Evolutionary conservation across 78 protist genomes (phyloP).

Genomic region (Speleostelium caveatum): DNA sequence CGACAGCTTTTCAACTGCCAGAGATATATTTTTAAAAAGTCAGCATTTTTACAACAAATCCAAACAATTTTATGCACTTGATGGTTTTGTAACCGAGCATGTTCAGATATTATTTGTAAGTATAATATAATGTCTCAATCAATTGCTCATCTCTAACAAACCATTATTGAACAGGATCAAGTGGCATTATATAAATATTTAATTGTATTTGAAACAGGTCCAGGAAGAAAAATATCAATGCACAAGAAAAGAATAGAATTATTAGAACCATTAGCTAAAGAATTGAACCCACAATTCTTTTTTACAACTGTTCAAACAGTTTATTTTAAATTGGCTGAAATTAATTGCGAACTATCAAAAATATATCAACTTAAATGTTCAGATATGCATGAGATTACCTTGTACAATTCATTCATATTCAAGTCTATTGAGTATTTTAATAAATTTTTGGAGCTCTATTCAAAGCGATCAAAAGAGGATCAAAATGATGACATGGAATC

Average conservation of each 20-base stretch:
- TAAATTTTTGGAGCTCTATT: slow-evolving; percentile 1
- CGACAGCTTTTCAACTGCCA: background rate
- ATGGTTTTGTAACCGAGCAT: slow-evolving; percentile 38
- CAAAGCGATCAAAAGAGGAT: background rate
- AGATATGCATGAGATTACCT: slow-evolving; percentile 3
- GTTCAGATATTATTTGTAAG: slow-evolving; percentile 24
- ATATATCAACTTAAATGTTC: slow-evolving; percentile 13
- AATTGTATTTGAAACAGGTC: slow-evolving; percentile 4
- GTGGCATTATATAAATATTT: slow-evolving; percentile 4
- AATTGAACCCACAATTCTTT: slow-evolving; percentile 27
- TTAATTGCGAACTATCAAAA: slow-evolving; percentile 8
- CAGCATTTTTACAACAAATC: slow-evolving; percentile 33
- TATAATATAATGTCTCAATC: no score
- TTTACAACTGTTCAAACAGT: background rate
- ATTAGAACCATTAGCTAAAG: slow-evolving; percentile 17
- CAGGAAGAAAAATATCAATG: slow-evolving; percentile 11
- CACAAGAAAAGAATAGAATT: slow-evolving; percentile 17
- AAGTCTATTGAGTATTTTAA: slow-evolving; percentile 18
- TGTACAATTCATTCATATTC: slow-evolving; percentile 9
- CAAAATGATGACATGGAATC: slow-evolving; percentile 10
- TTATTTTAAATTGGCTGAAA: slow-evolving; percentile 27
- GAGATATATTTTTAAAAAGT: slow-evolving; percentile 23
- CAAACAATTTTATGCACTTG: slow-evolving; percentile 20
- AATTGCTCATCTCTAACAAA: no score
- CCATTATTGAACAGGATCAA: background rate